phyloP scores from a whole-genome alignment of 1,284 basidiomycete genomes.

The Puccinia novopanici region DNA sequence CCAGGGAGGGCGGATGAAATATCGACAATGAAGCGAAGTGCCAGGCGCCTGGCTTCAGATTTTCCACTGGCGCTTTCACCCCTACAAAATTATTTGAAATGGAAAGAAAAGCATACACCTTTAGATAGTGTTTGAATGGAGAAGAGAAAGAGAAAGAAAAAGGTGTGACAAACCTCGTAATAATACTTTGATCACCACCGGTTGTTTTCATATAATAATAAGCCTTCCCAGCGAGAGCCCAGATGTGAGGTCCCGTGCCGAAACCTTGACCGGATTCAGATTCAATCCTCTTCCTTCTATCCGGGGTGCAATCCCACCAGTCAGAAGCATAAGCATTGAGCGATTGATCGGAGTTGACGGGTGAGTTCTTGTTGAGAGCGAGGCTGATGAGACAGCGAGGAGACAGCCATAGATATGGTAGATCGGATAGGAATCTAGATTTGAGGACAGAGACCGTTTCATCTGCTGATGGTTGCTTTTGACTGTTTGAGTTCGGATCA shows the following conservation, averaged over 20 bases:
- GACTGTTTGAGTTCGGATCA: neutral
- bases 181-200: conserved; percentile 83
- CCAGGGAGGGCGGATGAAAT: conserved; percentile 83
- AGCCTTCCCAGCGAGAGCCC: conserved; percentile 81
- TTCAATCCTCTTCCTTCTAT: conserved; percentile 63
- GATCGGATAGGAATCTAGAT: conserved; percentile 80
- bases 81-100: conserved; percentile 61
- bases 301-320: conserved; percentile 64
- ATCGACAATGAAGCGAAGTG: conserved; percentile 84
- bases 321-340: conserved; percentile 79
- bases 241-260: conserved; percentile 70
- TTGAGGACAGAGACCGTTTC: conserved; percentile 67
- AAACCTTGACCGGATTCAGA: conserved; percentile 50
- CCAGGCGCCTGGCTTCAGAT: conserved; percentile 83
- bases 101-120: neutral
- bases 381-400: conserved; percentile 68
- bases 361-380: conserved; percentile 83
- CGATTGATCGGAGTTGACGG: conserved; percentile 75
- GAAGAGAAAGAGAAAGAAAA: conserved; percentile 4
- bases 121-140: neutral
- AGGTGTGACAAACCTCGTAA: conserved; percentile 69
- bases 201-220: conserved; percentile 97
- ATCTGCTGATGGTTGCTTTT: conserved; percentile 43
- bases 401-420: conserved; percentile 66
- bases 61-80: conserved; percentile 93